Base-by-base conservation (phyloP, 2,329 filamentous ascomycete species). In the Colletotrichum musicola region DNA sequence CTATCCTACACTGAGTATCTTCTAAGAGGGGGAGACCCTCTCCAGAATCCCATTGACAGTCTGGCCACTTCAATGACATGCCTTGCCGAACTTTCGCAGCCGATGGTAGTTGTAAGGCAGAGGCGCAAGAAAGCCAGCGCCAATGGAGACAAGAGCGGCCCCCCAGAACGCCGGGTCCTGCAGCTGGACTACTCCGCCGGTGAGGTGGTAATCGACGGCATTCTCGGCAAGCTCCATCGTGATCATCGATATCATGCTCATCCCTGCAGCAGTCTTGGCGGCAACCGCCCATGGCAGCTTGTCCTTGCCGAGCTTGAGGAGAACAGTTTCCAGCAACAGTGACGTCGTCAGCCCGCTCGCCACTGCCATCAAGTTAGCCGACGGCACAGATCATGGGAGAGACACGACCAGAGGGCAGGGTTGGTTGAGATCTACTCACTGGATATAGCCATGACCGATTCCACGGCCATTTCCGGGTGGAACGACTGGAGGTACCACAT, bases 181-280 rank as follows among this genome's bases (percentile, higher is more conserved):
- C 12, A 88, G 74, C 0, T 79, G 76, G 1, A 88, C 82, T 1
- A 80, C 73, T 0, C 86, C 87, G 0, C 86, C 85, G 0, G 86
- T 89, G 0, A 89, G 76, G 64, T 85, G 81, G 65, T 85, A 88
- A 68, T 89, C 87, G 4, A 89, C 86, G 0, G 78, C 68, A 69
- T 89, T 89, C 71, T 88, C 83, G 0, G 83, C 85, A 3, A 80
- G 69, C 73, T 89, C 86, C 86, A 89, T 89, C 0, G 86, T 85
- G 2, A 88, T 10, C 87, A 89, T 89, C 0, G 86, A 88, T 10
- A 88, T 83, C 55, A 88, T 75, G 65, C 86, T 88, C 87, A 89
- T 89, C 1, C 87, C 87, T 22, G 83, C 82, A 0, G 87, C 87
- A 0, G 86, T 88, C 51, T 79, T 83, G 3, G 78, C 80, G 0